Evolutionary conservation across 768 basidiomycete species (phyloP), one percentile per base, ranked within the genome.

Genomic region (Sporobolomyces pararoseus): DNA sequence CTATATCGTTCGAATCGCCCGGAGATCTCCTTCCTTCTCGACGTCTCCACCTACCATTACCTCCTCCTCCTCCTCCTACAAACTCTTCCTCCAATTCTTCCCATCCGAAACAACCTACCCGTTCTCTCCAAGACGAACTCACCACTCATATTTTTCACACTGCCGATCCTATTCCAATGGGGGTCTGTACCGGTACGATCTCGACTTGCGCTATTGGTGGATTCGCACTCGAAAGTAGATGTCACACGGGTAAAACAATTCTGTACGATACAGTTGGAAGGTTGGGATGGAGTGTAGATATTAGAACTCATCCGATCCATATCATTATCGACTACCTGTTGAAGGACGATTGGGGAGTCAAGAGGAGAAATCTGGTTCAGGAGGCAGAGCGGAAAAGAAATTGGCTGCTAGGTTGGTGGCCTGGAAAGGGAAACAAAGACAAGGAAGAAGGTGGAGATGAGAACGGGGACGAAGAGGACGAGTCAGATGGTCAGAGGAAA

Each of bases 161-260:
- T 1, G 94, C 88, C 27, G 95, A 98, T 82, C 94, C 94, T 0
- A 90, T 97, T 42, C 85, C 94, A 4, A 89, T 89, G 39, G 90
- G 89, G 1, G 83, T 83, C 0, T 93, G 91, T 76, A 92, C 82
- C 17, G 91, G 91, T 17, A 82, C 89, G 1, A 81, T 84, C 13
- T 93, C 89, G 0, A 79, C 84, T 0, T 99, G 95, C 78, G 86
- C 87, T 21, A 84, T 90, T 39, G 91, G 82, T 0, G 94, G 95
- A 1, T 94, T 89, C 76, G 95, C 91, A 0, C 81, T 93, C 79
- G 91, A 93, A 80, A 84, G 87, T 4, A 83, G 81, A n/a, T 98
- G 95, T 76, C 95, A 97, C 78, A 83, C 89, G 0, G 95, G 95
- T 29, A 86, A 88, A 77, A 85, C 86, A 21, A 86, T 89, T 58